Conservation (phyloP, 1,139 yeast species). For the Scheffersomyces illinoinensis region DNA sequence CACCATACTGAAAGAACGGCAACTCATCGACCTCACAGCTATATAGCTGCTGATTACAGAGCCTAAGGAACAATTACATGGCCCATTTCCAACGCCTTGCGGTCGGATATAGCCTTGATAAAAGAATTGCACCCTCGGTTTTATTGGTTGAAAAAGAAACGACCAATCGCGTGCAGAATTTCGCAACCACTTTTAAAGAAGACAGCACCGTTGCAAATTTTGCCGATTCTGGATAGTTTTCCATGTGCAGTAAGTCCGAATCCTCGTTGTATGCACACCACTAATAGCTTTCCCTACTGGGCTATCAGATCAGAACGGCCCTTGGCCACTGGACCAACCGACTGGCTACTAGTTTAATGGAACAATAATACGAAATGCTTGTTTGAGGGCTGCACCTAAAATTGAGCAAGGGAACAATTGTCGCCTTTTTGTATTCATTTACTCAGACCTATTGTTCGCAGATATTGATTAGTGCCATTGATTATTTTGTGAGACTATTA, state of each 20-base stretch:
- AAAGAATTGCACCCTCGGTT: background rate
- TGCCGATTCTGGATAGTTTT: background rate
- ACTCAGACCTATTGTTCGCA: background rate
- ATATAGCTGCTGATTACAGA: no score
- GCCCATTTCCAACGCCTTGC: background rate
- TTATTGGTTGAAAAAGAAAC: background rate
- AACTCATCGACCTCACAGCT: background rate
- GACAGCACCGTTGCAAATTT: background rate
- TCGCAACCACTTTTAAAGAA: background rate
- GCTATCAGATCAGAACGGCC: background rate
- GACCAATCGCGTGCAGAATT: background rate
- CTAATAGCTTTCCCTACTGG: background rate
- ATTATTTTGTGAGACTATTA: background rate
- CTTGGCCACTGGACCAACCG: background rate
- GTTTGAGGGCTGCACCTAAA: no score
- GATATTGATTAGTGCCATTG: background rate
- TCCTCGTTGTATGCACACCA: background rate
- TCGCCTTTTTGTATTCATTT: no score
- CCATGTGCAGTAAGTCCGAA: background rate
- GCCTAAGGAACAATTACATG: background rate
- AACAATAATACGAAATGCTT: background rate
- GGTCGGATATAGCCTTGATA: background rate
- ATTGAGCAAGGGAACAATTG: background rate
- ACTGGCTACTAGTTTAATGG: background rate
- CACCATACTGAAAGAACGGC: background rate